phyloP scores from a whole-genome alignment of 78 protist genomes.

The Dictyostelium intermedium region DNA sequence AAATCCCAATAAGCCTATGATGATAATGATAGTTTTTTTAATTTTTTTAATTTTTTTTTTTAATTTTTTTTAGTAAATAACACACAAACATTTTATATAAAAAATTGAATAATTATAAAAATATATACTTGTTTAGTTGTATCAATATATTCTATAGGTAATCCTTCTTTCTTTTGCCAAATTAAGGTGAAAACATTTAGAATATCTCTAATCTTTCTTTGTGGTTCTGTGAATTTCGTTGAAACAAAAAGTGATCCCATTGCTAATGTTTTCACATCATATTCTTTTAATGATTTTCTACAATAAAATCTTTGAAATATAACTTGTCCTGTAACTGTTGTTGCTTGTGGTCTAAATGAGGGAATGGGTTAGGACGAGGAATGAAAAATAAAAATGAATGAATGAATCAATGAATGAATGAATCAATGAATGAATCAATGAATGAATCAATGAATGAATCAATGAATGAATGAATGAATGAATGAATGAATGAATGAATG shows the following conservation, averaged over 20 bases:
- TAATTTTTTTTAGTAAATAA: too few species aligned
- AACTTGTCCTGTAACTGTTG: slow-evolving; percentile 90
- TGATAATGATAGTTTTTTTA: neutral
- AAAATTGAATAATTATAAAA: neutral
- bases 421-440: too few species aligned
- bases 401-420: too few species aligned
- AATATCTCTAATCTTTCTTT: slow-evolving; percentile 46
- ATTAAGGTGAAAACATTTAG: slow-evolving; percentile 29
- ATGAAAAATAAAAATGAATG: too few species aligned
- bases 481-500: too few species aligned
- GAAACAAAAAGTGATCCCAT: slow-evolving; percentile 54
- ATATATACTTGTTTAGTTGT: slow-evolving; percentile 27
- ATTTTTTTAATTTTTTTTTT: too few species aligned
- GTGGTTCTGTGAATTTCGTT: slow-evolving; percentile 5
- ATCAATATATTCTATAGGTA: slow-evolving; percentile 24
- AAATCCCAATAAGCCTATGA: slow-evolving; percentile 45
- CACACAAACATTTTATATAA: too few species aligned
- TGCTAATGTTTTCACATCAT: slow-evolving; percentile 50
- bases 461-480: too few species aligned
- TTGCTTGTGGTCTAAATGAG: slow-evolving; percentile 89
- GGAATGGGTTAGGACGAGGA: too few species aligned
- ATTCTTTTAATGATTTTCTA: slow-evolving; percentile 72
- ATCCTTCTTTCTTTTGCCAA: slow-evolving; percentile 18
- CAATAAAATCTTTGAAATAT: slow-evolving; percentile 93
- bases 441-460: too few species aligned